Evolutionary conservation across 2,329 filamentous ascomycete species (phyloP), one percentile per base, ranked within the genome.

Genomic region (Diaporthe sp.): DNA sequence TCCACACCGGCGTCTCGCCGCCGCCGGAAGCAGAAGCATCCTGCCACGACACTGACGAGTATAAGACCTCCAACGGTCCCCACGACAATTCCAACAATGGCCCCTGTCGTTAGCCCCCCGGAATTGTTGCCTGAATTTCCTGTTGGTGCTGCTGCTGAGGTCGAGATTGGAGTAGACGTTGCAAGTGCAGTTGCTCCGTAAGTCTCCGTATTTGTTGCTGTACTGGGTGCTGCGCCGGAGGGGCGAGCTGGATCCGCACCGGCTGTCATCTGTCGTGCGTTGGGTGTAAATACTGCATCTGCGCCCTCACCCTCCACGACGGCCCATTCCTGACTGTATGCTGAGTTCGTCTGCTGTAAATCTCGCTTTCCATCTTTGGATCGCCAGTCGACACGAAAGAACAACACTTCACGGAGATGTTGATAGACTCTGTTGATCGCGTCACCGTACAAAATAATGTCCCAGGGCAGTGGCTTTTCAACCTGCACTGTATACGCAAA

Each of bases 81-180:
- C 2, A 88, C 82, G 37, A 83, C 86, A 47, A 89, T 88, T 56
- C 88, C 87, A 25, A 83, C 85, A 47, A 85, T 86, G 70, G 86
- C 86, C 32, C 86, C 87, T 0, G 79, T 81, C 4, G 83, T 80
- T 4, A 88, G 81, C 3, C 82, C 79, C 35, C n/a, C 4, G n/a
- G 51, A 53, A 4, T 59, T 56, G 12, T 3, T 27, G n/a, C 58
- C 58, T 27, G 53, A 19, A 4, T 17, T 59, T 10, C 6, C 42
- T 42, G 65, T 2, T 42, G 37, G 30, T 13, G 17, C 10, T 15
- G 70, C 44, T 50, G 8, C 22, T n/a, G 44, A 12, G 2, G 44
- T 9, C 15, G 42, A 30, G 5, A 12, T 17, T 7, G 9, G 17
- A 4, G 4, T 17, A n/a, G 65, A 39, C 8, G 58, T 15, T 27